A percentile compares a stretch with the other conserved stretches of the same genome.
phyloP scores from a whole-genome alignment of 2,329 filamentous ascomycete genomes.

The Metarhizium sp. region DNA sequence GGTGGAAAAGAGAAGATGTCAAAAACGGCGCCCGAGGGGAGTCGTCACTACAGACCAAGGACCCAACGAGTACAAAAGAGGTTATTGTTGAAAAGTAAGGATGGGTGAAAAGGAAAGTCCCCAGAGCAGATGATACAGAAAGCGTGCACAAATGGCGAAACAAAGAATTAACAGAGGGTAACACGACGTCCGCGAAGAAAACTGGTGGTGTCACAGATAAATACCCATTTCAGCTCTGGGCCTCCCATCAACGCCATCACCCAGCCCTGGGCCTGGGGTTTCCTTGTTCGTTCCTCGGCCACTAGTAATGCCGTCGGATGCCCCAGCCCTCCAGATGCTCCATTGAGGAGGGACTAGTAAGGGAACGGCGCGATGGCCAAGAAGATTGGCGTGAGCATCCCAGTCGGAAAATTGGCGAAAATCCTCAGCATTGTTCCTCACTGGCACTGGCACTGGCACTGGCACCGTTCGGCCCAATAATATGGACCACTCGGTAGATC shows the following conservation, averaged over 20 bases:
- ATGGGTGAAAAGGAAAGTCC: too few relatives aligned
- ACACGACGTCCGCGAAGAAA: background rate
- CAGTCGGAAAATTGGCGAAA: background rate
- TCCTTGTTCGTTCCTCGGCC: background rate
- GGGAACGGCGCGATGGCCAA: background rate
- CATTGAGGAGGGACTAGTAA: background rate
- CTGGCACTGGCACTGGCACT: background rate
- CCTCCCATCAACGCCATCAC: background rate
- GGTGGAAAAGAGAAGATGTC: too few relatives aligned
- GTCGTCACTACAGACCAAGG: too few relatives aligned
- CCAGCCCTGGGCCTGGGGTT: background rate
- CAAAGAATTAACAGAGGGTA: too few relatives aligned
- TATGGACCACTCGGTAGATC: background rate
- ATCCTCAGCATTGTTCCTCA: background rate
- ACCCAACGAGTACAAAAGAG: too few relatives aligned
- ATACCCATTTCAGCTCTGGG: background rate
- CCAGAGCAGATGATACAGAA: too few relatives aligned
- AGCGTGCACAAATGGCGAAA: too few relatives aligned
- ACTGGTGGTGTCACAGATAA: background rate
- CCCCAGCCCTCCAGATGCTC: background rate
- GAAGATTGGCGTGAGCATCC: background rate
- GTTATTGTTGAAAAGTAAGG: too few relatives aligned
- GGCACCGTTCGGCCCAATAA: background rate
- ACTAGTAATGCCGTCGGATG: background rate
- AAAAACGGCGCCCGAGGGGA: too few relatives aligned